Base-by-base conservation (phyloP, 2,329 filamentous ascomycete species). In the Microsporum audouinii region DNA sequence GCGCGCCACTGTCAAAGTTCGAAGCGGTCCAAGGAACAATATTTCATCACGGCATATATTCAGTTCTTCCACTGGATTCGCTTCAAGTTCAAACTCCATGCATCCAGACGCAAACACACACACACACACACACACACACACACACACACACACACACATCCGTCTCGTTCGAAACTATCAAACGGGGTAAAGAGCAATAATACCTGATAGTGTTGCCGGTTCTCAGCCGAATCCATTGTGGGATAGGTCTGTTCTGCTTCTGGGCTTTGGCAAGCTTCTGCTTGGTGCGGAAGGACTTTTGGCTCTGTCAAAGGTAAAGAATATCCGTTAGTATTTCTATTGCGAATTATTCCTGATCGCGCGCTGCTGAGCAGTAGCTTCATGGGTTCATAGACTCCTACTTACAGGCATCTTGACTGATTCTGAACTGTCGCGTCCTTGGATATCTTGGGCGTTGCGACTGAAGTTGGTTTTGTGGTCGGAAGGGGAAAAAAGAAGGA, bases 281-380 rank as follows among this genome's bases (percentile, higher is more conserved):
- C 91, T 99, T 99, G 82, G 91, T 96, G 80, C 91, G 89, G 91
- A 99, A 99, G 78, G 91, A 89, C 88, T 99, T 99, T 84, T 99
- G 91, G 88, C 88, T 92, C 92, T 97, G 79, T 77, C 63, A 57
- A 33, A 29, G 23, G 33, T 17, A 36, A 39, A 57, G 31, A 59
- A 36, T 57, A 57, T 23, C 29, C 6, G n/a, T 53, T 14, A 53
- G 47, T 59, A 63, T 39, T 23, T 23, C 17, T 23, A 23, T 23
- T 23, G 17, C 17, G 17, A 23, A 23, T 23, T 23, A 23, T 23
- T 23, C 1, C 17, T 23, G 17, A 23, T 23, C 17, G 17, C 17
- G 17, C 17, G 17, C 17, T 23, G 17, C 17, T 23, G 17, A 23
- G 17, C 17, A 23, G 17, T 23, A 23, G 17, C 17, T 23, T 23